phyloP scores from a whole-genome alignment of 1,284 basidiomycete genomes.

The Mycena citricolor region DNA sequence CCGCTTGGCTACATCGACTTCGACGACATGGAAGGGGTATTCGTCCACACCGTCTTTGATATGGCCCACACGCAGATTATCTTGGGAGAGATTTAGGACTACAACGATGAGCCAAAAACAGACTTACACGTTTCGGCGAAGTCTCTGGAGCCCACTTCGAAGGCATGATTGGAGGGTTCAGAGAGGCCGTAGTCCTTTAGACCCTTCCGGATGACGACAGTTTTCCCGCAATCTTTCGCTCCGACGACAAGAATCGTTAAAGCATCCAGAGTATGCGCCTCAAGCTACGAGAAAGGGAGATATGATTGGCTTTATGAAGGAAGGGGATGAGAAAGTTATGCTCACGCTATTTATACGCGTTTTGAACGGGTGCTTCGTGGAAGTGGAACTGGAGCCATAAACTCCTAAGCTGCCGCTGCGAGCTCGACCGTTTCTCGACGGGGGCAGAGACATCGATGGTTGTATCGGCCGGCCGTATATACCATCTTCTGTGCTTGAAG shows the following conservation, averaged over 20 bases:
- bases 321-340: constrained; percentile 14
- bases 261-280: constrained; percentile 19
- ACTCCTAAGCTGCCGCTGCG: constrained; percentile 60
- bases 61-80: constrained; percentile 49
- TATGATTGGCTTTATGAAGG: not conserved
- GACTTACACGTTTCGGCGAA: constrained; percentile 45
- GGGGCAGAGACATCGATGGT: constrained; percentile 24
- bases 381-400: constrained; percentile 35
- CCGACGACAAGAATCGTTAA: constrained; percentile 68
- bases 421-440: constrained; percentile 38
- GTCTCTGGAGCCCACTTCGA: constrained; percentile 28
- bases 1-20: constrained; percentile 46
- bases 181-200: constrained; percentile 57
- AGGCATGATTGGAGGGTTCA: constrained; percentile 41
- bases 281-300: constrained; percentile 19
- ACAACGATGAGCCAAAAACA: not conserved
- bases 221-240: constrained; percentile 70
- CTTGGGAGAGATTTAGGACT: constrained; percentile 31
- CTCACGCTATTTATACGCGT: constrained; percentile 37
- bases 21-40: constrained; percentile 51
- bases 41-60: constrained; percentile 40
- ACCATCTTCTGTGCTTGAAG: constrained; percentile 38
- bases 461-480: constrained; percentile 1
- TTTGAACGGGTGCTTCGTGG: constrained; percentile 38
- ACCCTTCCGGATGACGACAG: constrained; percentile 66